Evolutionary conservation across 495 filamentous ascomycete species (phyloP), one percentile per base, ranked within the genome.

Genomic region (Achaetomiella virescens): DNA sequence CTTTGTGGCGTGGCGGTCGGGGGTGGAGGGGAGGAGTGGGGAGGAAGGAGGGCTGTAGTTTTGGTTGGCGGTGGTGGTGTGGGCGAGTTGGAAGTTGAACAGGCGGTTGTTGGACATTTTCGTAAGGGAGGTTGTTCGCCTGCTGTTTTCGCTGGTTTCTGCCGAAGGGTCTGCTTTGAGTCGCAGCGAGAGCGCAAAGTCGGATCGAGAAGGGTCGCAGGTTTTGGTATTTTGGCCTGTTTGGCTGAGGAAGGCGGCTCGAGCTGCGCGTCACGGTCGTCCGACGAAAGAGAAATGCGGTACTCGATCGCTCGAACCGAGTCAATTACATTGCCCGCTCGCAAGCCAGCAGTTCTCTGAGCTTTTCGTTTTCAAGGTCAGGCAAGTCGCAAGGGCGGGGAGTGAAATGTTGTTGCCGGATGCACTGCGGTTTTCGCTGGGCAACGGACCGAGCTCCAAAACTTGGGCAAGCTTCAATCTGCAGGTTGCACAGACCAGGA

Each of bases 71-170:
- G 11, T 22, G 20, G 42, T 18, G 31, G 22, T 31, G 35, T 33
- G 10, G 48, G 55, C 25, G 40, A 40, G 15, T 9, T 22, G 31
- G 56, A 59, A 52, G 48, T 27, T 41, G 48, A 53, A 58, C 31
- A 15, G 36, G 37, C 11, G 27, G 27, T 31, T 31, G 27, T 52
- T 52, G 18, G 24, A 47, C 44, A 47, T 47, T 45, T 7, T 41
- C n/a, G 38, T 4, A 15, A 12, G 41, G 15, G 15, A 7, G n/a
- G 38, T 41, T 41, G 38, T 41, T 9, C 5, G 27, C 9, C 38
- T 15, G 38, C 10, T 25, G 24, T 47, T 33, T 22, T 29, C 14
- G n/a, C n/a, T n/a, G 12, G 12, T 9, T 47, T 33, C 12, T 29
- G n/a, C n/a, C 5, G 27, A 31, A 31, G 27, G 14, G 4, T 33